Conservation (phyloP, 768 basidiomycete genomes). For the Tulasnella sp. region DNA sequence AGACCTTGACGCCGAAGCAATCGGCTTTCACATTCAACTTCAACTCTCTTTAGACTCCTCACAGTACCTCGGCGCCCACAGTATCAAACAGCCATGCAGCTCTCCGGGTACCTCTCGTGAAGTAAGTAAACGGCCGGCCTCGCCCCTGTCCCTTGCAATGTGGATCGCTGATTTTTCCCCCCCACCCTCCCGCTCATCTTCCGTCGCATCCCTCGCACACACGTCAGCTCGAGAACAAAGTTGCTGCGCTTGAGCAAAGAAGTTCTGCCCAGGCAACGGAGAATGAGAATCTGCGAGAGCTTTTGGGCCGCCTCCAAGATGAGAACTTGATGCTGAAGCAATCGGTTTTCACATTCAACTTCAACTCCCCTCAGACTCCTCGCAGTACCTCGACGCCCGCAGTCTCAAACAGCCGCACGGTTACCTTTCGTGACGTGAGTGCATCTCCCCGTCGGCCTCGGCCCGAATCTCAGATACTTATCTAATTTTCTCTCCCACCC, state of each 20-base stretch:
- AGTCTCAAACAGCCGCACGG: background rate
- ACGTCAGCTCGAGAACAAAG: conserved; percentile 77
- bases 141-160: background rate
- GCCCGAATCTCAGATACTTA: no score
- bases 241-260: conserved; percentile 77
- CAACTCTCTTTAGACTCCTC: no score
- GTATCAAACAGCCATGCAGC: no score
- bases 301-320: conserved; percentile 72
- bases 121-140: conserved; percentile 1
- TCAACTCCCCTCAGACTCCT: conserved; percentile 41
- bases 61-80: no score
- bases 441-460: no score
- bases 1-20: no score
- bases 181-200: background rate
- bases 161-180: background rate
- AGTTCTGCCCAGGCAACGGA: conserved; percentile 64
- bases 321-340: conserved; percentile 82
- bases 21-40: no score
- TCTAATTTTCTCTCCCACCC: no score
- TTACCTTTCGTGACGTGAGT: no score
- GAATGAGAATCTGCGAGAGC: conserved; percentile 83
- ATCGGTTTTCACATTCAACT: conserved; percentile 71
- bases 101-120: no score
- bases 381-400: conserved; percentile 1
- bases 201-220: background rate